Percentiles rank a stretch among this genome's conserved stretches.
These are phyloP conservation scores for Penicillium fuscoglaucum DNA, from an alignment of 2,329 filamentous ascomycete genomes.

Conservation along the genomic window DNA sequence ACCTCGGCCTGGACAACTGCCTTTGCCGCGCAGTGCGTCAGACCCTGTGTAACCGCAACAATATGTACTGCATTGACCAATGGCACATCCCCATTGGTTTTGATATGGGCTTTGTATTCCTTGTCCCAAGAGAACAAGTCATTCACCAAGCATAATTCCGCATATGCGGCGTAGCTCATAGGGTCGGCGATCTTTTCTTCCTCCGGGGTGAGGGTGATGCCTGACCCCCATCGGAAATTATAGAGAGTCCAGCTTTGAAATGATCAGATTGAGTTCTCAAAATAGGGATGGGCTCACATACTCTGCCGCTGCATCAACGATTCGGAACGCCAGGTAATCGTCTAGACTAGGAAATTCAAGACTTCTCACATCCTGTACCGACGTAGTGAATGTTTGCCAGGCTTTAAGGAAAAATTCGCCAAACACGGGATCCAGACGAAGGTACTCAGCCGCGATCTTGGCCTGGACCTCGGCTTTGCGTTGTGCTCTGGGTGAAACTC, in stretches of 20 bases:
- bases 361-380: not conserved
- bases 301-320: not conserved
- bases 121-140: not conserved
- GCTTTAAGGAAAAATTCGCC: not conserved
- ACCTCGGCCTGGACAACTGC: not conserved
- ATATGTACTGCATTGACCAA: not conserved
- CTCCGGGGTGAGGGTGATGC: not conserved
- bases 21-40: not conserved
- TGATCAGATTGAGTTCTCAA: not conserved
- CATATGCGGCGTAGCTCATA: not conserved
- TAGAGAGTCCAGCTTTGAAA: not conserved
- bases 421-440: not conserved
- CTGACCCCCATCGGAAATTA: not conserved
- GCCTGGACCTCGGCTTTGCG: not conserved
- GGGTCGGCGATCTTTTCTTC: not conserved
- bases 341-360: not conserved
- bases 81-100: not conserved
- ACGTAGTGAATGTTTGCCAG: not conserved
- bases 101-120: not conserved
- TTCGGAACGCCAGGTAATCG: not conserved
- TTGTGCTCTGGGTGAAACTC: not conserved
- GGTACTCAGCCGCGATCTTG: not conserved
- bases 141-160: not conserved
- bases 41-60: not conserved
- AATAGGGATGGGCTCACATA: not conserved